These are phyloP conservation scores for Cornus kousa DNA, from an alignment of 148 eudicot genomes.

Conservation along the genomic window DNA sequence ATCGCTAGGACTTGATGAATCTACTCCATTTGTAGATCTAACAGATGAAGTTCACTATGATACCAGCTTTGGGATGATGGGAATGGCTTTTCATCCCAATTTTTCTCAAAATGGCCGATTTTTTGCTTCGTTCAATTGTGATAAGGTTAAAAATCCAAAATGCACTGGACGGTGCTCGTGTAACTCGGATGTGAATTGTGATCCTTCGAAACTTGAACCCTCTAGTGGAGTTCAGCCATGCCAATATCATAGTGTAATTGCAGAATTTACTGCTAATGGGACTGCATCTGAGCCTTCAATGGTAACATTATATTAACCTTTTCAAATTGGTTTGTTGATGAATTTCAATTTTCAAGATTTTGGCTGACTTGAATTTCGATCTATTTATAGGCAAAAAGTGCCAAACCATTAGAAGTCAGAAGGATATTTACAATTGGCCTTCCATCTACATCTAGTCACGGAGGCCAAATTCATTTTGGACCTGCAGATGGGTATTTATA, in stretches of 20 bases:
- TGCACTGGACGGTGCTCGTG: conserved; percentile 91
- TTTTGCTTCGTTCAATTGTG: conserved; percentile 88
- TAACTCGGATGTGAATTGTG: conserved; percentile 85
- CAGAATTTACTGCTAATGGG: conserved; percentile 80
- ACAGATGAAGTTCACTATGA: conserved; percentile 79
- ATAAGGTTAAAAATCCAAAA: conserved; percentile 54
- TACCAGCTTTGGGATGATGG: conserved; percentile 82
- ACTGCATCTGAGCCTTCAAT: conserved; percentile 54
- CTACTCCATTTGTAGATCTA: conserved; percentile 81
- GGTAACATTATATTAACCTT: conserved; percentile 38
- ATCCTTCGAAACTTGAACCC: conserved; percentile 60
- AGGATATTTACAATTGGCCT: conserved; percentile 85
- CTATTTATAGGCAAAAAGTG: conserved; percentile 45
- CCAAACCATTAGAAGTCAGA: conserved; percentile 62
- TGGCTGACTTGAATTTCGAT: background rate
- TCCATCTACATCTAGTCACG: conserved; percentile 60
- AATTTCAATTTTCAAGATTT: background rate
- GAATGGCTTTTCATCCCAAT: conserved; percentile 88
- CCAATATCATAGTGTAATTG: conserved; percentile 67
- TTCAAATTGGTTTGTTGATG: background rate
- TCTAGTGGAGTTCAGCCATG: conserved; percentile 50
- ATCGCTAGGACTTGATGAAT: conserved; percentile 56
- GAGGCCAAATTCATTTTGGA: conserved; percentile 81
- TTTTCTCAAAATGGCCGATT: conserved; percentile 75
- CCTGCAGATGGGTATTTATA: conserved; percentile 79